Evolutionary conservation across 2,329 filamentous ascomycete genomes (phyloP).

Genomic region (Diaporthe caulivora): DNA sequence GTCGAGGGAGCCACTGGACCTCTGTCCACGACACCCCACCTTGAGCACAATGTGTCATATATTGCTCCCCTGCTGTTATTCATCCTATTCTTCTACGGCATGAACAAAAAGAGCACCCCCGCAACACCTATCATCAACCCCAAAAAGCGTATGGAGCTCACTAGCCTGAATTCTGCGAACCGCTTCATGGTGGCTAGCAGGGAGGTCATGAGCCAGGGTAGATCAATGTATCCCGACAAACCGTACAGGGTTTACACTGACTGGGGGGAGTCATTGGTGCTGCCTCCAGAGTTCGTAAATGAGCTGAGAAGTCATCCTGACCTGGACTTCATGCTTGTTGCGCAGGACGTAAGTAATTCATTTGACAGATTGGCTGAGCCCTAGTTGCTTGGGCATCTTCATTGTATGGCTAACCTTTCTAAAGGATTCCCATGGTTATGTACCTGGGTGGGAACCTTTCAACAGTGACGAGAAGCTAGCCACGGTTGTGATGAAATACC

Average conservation of each 20-base stretch:
- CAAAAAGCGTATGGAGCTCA: not conserved
- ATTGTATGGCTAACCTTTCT: not conserved
- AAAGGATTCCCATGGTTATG: conserved; percentile 22
- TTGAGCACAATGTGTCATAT: not conserved
- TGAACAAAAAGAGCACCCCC: not conserved
- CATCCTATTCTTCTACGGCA: not conserved
- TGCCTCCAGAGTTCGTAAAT: conserved; percentile 13
- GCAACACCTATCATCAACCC: not conserved
- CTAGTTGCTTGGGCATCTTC: not conserved
- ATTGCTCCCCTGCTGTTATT: not conserved
- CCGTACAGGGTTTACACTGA: conserved; percentile 24
- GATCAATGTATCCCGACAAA: not conserved
- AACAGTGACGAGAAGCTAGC: not conserved
- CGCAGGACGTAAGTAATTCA: not conserved
- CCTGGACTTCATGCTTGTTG: not conserved
- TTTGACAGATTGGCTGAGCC: not conserved
- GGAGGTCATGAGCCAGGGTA: conserved; percentile 10
- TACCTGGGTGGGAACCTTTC: conserved; percentile 34
- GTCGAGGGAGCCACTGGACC: conserved; percentile 1
- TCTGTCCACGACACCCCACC: not conserved
- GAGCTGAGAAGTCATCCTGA: conserved; percentile 13
- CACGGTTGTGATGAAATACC: not conserved
- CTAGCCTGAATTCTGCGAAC: not conserved
- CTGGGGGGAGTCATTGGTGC: conserved; percentile 2
- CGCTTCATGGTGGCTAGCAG: conserved; percentile 1